Percentiles rank a stretch among this genome's conserved stretches.
Evolutionary conservation across 768 basidiomycete species (phyloP).

Genomic region (Lactifluus piperatus): DNA sequence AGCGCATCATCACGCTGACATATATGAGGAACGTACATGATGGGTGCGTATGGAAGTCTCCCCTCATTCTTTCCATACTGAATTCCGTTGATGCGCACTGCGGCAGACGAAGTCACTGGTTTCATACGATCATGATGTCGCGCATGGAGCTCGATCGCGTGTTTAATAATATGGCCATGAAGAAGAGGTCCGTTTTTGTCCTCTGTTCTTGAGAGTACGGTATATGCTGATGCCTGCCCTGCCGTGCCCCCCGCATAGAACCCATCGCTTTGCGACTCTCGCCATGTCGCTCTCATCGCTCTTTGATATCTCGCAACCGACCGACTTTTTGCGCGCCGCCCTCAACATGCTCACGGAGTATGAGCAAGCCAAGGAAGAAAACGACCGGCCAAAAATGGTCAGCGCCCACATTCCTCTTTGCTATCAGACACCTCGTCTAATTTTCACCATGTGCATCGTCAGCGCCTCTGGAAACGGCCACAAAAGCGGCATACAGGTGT

Average conservation of each 20-base stretch:
- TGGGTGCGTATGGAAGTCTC: slow-evolving; percentile 46
- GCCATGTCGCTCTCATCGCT: slow-evolving; percentile 80
- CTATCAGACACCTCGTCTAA: slow-evolving; percentile 6
- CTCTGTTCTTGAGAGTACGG: not conserved
- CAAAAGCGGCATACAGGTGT: too few species aligned
- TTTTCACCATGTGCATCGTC: not conserved
- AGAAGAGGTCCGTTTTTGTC: slow-evolving; percentile 50
- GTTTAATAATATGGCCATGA: slow-evolving; percentile 69
- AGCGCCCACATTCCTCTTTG: slow-evolving; percentile 13
- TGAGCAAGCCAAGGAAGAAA: slow-evolving; percentile 69
- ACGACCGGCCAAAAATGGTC: slow-evolving; percentile 71
- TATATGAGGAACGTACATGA: slow-evolving; percentile 82
- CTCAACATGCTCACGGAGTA: slow-evolving; percentile 66
- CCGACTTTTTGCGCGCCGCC: slow-evolving; percentile 71
- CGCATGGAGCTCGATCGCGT: slow-evolving; percentile 62
- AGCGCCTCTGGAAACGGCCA: too few species aligned
- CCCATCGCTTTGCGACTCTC: slow-evolving; percentile 73
- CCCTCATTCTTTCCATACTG: not conserved
- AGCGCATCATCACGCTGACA: slow-evolving; percentile 76
- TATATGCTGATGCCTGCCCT: not conserved
- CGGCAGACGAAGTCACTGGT: slow-evolving; percentile 72
- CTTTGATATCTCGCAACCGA: slow-evolving; percentile 71
- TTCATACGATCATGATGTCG: slow-evolving; percentile 77
- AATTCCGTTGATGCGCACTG: slow-evolving; percentile 32
- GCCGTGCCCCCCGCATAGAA: slow-evolving; percentile 36